Base-by-base conservation (phyloP, 352 stramenopile genomes). In the Pythium volutum region DNA sequence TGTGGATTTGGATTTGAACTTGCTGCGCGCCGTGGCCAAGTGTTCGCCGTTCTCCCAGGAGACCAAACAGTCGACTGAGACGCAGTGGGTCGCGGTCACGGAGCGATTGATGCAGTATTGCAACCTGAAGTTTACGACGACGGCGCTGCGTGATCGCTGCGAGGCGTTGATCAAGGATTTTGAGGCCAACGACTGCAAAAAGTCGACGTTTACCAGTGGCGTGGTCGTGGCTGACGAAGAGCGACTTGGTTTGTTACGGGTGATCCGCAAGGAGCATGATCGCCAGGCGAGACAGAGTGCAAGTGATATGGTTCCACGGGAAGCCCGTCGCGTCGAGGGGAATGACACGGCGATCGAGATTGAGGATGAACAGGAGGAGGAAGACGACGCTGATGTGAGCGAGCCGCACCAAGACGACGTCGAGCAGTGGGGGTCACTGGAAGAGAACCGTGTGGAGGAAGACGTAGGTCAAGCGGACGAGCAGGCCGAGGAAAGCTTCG, bases 141-240 rank as follows among this genome's bases (percentile, higher is more conserved):
- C 57, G 6, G 57, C 26, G 27, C 27, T 64, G 10, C 57, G 57
- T 1, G 57, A 64, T 22, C 57, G 57, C 2, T 64, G 48, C 34
- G 57, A 64, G n/a, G 47, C 57, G 20, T 20, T 64, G 57, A 56
- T 64, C 26, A 27, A 26, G 57, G 57, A 64, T 20, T 64, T 64
- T 43, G 38, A 64, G 29, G 27, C 33, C 14, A 58, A 64, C 22
- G 57, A 58, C 20, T 56, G 38, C 48, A 64, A 59, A 39, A 25
- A 23, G 38, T 59, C 57, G 48, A 64, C 57, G 9, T 64, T 59
- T 38, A 34, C 14, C 8, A 64, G 57, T 23, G 57, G 57, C 14
- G 39, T 64, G 8, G 38, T 49, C 1, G 47, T 64, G n/a, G 48
- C 57, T 4, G 57, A 64, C 20, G 57, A 64, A 54, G 57, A 64